Evolutionary conservation across 441 rosid genomes (phyloP).

Genomic region (Kokia cookei): DNA sequence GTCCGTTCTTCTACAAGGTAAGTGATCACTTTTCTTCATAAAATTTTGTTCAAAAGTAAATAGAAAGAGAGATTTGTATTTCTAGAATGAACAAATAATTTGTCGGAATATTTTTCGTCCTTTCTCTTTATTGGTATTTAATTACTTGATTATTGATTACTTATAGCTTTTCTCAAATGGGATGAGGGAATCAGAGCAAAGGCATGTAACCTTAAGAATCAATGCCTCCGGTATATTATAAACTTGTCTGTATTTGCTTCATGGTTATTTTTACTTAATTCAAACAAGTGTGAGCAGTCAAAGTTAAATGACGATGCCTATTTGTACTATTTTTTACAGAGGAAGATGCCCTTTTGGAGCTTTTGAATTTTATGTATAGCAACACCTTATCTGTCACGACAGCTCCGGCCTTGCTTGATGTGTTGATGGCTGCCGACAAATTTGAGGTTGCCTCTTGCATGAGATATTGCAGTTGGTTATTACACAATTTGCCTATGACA

Average conservation of each 20-base stretch:
- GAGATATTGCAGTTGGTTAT: slow-evolving; percentile 60
- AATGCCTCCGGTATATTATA: slow-evolving; percentile 50
- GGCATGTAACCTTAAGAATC: slow-evolving; percentile 68
- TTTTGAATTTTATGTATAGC: slow-evolving; percentile 82
- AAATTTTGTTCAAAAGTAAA: background rate
- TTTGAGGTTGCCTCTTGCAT: slow-evolving; percentile 86
- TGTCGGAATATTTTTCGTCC: background rate
- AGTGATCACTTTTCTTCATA: background rate
- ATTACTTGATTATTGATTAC: background rate
- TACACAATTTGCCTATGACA: slow-evolving; percentile 65
- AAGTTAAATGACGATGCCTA: background rate
- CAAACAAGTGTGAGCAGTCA: background rate
- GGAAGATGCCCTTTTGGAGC: slow-evolving; percentile 84
- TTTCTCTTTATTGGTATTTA: background rate
- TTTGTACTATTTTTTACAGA: slow-evolving; percentile 34
- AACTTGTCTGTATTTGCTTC: background rate
- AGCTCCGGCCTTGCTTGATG: slow-evolving; percentile 65
- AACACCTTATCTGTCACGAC: slow-evolving; percentile 41
- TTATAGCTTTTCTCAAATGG: slow-evolving; percentile 82
- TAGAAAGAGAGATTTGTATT: background rate
- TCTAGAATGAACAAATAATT: background rate
- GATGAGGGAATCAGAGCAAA: slow-evolving; percentile 80
- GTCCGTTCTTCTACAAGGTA: slow-evolving; percentile 94
- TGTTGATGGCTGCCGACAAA: slow-evolving; percentile 81
- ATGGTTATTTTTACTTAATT: background rate